These are phyloP conservation scores for Ettlia oleoabundans DNA, from an alignment of 139 green algal species.

Conservation along the genomic window DNA sequence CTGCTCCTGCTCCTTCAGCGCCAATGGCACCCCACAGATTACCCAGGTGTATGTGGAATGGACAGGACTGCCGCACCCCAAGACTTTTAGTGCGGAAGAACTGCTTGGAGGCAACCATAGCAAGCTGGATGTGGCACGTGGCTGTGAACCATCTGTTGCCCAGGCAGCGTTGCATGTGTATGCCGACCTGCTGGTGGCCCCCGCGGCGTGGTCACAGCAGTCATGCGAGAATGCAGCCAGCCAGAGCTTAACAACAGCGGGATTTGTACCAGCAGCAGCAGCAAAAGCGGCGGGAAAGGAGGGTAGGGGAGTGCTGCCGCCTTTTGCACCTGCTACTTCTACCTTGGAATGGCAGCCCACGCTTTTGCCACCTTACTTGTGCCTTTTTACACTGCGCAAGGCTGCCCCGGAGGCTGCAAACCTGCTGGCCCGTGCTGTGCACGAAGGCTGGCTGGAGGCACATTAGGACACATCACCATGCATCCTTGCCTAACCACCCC, in stretches of 20 bases:
- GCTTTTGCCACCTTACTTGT: slow-evolving; percentile 18
- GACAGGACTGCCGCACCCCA: not conserved
- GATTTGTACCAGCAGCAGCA: not conserved
- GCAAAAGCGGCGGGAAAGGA: not conserved
- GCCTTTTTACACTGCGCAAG: slow-evolving; percentile 11
- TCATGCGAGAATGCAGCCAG: not conserved
- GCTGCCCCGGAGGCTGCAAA: not conserved
- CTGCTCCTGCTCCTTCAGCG: not conserved
- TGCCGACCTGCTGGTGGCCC: not conserved
- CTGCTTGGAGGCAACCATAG: not conserved
- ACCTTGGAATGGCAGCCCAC: not conserved
- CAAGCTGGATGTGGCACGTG: not conserved
- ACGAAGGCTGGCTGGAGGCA: not conserved
- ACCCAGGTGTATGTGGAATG: not conserved
- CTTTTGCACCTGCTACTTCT: too few relatives aligned
- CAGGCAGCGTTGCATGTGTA: not conserved
- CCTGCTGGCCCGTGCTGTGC: not conserved
- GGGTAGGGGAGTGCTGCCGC: too few relatives aligned
- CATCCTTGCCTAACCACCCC: not conserved
- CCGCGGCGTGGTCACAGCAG: not conserved
- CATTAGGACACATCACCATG: not conserved
- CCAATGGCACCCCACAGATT: not conserved
- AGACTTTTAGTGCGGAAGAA: not conserved
- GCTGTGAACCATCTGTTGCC: not conserved
- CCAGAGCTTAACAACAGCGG: not conserved